Evolutionary conservation across 2,329 filamentous ascomycete species (phyloP).

Genomic region (Leptographium flavum): DNA sequence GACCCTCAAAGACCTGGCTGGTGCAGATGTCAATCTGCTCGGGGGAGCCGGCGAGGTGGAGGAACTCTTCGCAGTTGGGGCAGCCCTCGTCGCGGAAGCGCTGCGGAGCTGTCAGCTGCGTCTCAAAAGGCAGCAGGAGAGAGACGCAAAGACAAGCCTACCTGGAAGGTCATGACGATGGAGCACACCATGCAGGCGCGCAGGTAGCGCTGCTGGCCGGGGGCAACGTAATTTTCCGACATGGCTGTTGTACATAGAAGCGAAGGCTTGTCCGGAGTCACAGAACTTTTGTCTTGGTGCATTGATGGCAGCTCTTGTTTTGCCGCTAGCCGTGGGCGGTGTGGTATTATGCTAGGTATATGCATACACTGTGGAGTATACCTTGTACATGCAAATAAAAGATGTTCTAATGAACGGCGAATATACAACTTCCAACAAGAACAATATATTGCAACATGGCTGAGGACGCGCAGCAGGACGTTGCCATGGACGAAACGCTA

Average conservation of each 20-base stretch:
- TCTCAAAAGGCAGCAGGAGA: too few relatives aligned
- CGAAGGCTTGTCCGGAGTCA: not conserved
- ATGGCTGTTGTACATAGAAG: constrained; percentile 14
- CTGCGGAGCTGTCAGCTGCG: constrained; percentile 24
- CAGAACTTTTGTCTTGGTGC: not conserved
- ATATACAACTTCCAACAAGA: too few relatives aligned
- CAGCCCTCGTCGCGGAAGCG: constrained; percentile 80
- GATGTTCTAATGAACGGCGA: too few relatives aligned
- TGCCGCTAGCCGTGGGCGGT: not conserved
- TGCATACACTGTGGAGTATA: not conserved
- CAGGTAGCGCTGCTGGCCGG: constrained; percentile 67
- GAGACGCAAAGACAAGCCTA: too few relatives aligned
- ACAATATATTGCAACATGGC: not conserved
- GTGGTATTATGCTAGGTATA: not conserved
- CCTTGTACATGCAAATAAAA: not conserved
- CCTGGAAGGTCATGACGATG: constrained; percentile 70
- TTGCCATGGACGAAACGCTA: constrained; percentile 15
- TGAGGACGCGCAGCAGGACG: not conserved
- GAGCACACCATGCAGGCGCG: constrained; percentile 99
- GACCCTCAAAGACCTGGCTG: constrained; percentile 86
- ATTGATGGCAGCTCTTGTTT: not conserved
- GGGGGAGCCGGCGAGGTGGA: constrained; percentile 63
- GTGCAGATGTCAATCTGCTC: constrained; percentile 88
- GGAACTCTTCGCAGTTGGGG: constrained; percentile 90
- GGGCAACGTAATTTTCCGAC: constrained; percentile 51